Evolutionary conservation across 2,329 filamentous ascomycete genomes (phyloP), one percentile per base, ranked within the genome.

Genomic region (Orbilia oligospora): DNA sequence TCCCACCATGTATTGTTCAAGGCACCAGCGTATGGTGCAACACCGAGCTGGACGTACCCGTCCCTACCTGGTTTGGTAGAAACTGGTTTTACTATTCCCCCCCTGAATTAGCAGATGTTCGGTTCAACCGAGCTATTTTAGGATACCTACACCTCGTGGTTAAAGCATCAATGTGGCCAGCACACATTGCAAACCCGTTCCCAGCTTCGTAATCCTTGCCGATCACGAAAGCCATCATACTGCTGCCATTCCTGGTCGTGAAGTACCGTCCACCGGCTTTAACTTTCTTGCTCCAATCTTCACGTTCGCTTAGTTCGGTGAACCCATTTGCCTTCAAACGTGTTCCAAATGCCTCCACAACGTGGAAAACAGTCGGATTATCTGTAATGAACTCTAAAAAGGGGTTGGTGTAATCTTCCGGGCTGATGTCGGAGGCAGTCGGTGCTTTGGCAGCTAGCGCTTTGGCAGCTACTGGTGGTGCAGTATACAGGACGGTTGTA

Each of bases 1-100:
- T 98, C 96, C 95, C 94, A 98, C 96, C 96, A 98, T 0, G 96
- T 98, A 20, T 69, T 80, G 83, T 94, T 96, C 79, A 98, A 86
- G 0, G 87, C 94, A 64, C 96, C 95, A 9, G 94, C 95, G 83
- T 98, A 99, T 0, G 93, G 96, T 1, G 96, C 94, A 67, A 98
- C 93, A 24, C 93, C 95, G 5, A 98, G 88, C 86, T 98, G 93
- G 30, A 93, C 84, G 83, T 93, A 99, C 68, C 96, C 95, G 36
- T 92, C 91, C 83, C 92, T 93, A 82, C 88, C 92, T n/a, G 91
- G 90, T 82, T 97, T 90, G 83, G 90, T 92, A 83, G 93, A 93
- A 30, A 97, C 89, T 9, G 96, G 95, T 90, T 98, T 98, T 82
- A 98, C 71, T 80, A 66, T 53, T 16, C n/a, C 20, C 20, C 22